These are phyloP conservation scores for Colletotrichum sp. DNA, from an alignment of 2,329 filamentous ascomycete species.

Conservation along the genomic window DNA sequence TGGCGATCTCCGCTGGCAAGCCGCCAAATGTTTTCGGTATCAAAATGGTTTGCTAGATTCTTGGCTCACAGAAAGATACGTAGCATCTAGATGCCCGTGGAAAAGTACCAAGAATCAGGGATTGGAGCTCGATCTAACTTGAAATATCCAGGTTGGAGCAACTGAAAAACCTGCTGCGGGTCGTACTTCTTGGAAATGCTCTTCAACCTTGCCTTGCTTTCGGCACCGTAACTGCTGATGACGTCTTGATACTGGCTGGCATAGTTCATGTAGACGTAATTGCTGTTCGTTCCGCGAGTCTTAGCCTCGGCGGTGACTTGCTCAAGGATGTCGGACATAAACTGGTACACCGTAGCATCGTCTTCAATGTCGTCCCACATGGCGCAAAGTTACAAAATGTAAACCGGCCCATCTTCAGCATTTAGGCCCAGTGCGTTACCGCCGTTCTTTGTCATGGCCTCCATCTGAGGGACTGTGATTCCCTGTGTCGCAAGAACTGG, in stretches of 20 bases:
- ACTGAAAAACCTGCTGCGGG: constrained; percentile 36
- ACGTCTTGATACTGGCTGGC: constrained; percentile 42
- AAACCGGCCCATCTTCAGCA: constrained; percentile 27
- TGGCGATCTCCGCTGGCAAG: too few species aligned
- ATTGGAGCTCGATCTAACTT: constrained; percentile 26
- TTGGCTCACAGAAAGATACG: neutral
- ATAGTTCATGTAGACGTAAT: constrained; percentile 48
- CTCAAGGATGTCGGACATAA: constrained; percentile 21
- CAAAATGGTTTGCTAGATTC: too few species aligned
- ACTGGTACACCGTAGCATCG: constrained; percentile 23
- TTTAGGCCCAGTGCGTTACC: constrained; percentile 41
- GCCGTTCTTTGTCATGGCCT: constrained; percentile 38
- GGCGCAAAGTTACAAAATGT: constrained; percentile 23
- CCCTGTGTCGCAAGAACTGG: constrained; percentile 42
- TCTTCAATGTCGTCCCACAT: constrained; percentile 25
- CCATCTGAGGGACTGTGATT: constrained; percentile 40
- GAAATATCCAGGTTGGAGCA: constrained; percentile 32
- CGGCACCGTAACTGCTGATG: constrained; percentile 40
- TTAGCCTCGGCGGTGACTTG: constrained; percentile 20
- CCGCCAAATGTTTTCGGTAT: too few species aligned
- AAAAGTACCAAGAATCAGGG: constrained; percentile 10
- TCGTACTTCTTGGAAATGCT: constrained; percentile 36
- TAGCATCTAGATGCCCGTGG: neutral
- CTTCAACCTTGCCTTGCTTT: constrained; percentile 36
- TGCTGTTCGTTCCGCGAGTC: constrained; percentile 14